Evolutionary conservation across 441 rosid species (phyloP), one percentile per base, ranked within the genome.

Genomic region (Mallotus japonicus): DNA sequence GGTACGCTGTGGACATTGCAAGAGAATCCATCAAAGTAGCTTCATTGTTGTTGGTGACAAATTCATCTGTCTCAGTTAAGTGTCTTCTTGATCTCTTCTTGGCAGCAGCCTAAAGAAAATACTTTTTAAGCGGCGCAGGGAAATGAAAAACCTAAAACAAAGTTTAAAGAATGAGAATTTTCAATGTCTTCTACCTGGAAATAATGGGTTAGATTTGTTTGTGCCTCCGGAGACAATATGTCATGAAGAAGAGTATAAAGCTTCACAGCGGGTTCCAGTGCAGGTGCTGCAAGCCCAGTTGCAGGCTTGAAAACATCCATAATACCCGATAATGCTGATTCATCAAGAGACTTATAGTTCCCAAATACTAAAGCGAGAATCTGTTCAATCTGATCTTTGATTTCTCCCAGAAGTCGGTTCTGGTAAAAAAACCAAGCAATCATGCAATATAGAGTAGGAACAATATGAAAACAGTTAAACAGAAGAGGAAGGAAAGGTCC

Each of bases 331-430:
- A 85, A 76, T 65, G 89, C 77, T 46, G 97, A 86, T 77, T 95
- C 99, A 62, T 93, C 98, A 69, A 95, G 97, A 40, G 98, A 92
- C 75, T 95, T 95, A 81, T 95, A 95, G 76, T 91, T 93, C 88
- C 89, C 96, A 75, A 93, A 93, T 77, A 83, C 92, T 71, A 86
- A 78, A 70, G 95, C 83, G 76, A 95, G 94, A 74, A 90, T 88
- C 81, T 91, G 99, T 82, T 92, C 98, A 19, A 93, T 90, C 86
- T 93, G 97, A 82, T 95, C 98, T 82, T 85, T 95, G 79, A 88
- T 87, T 83, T 93, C 98, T 79, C 92, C 96, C 80, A 91, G 77
- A 67, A 95, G 88, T 71, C 99, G 95, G 44, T 95, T 95, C 99
- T 95, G 85, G 73, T 65, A 83, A 37, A 64, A 60, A 67, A 73